A percentile compares a stretch with the other conserved stretches of the same genome.
phyloP scores from a whole-genome alignment of 208 protist species.

The Wallacemonas sp. region DNA sequence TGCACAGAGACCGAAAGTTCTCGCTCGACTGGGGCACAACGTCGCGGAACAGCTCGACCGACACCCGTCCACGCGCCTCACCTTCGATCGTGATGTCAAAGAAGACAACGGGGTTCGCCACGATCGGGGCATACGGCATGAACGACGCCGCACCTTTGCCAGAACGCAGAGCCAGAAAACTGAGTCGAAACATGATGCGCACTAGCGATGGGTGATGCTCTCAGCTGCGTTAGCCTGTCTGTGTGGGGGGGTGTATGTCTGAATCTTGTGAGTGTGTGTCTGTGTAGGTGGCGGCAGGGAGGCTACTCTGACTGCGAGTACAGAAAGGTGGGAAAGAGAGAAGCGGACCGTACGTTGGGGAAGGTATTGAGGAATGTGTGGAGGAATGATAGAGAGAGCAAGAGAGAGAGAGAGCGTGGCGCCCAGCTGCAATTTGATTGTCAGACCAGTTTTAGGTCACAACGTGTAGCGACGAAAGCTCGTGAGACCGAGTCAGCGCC shows the following conservation, averaged over 20 bases:
- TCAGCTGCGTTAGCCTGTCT: too few relatives aligned
- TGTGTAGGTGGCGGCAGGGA: background rate
- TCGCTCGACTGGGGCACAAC: slow-evolving; percentile 91
- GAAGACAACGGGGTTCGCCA: slow-evolving; percentile 81
- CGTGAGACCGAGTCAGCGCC: too few relatives aligned
- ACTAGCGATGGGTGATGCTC: too few relatives aligned
- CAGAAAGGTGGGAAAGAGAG: background rate
- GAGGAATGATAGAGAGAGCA: too few relatives aligned
- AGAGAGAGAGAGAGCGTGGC: too few relatives aligned
- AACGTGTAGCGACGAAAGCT: too few relatives aligned
- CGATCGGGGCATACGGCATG: slow-evolving; percentile 62
- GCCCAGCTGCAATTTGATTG: too few relatives aligned
- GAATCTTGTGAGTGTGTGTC: background rate
- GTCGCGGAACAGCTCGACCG: slow-evolving; percentile 93
- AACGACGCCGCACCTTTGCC: slow-evolving; percentile 30
- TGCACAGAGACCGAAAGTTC: slow-evolving; percentile 95
- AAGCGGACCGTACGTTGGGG: background rate
- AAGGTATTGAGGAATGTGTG: background rate
- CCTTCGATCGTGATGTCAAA: slow-evolving; percentile 86
- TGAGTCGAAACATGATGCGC: slow-evolving; percentile 4
- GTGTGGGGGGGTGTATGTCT: background rate
- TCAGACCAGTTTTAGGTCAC: too few relatives aligned
- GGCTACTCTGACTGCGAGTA: background rate
- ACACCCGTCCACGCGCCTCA: slow-evolving; percentile 74
- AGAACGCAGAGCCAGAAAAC: background rate